Conservation (phyloP, 805 yeast genomes). For the Cyberlindnera euphorbiae region DNA sequence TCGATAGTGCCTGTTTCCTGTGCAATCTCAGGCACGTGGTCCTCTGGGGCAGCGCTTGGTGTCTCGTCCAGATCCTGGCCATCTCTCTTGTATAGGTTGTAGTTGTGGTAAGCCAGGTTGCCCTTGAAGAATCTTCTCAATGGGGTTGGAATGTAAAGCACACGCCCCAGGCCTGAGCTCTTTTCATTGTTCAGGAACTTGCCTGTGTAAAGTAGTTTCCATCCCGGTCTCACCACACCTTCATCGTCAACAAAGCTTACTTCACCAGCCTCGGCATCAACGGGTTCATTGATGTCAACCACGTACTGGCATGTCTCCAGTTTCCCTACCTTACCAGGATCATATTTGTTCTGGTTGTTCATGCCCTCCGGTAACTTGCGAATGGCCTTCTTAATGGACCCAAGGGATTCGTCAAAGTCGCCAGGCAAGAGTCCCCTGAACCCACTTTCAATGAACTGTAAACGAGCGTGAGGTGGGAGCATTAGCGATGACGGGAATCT, state of each 20-base stretch:
- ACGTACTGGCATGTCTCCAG: constrained; percentile 59
- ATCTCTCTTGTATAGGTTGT: constrained; percentile 39
- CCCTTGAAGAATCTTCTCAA: constrained; percentile 28
- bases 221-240: constrained; percentile 26
- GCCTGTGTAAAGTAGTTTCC: constrained; percentile 37
- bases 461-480: constrained; percentile 56
- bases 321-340: constrained; percentile 47
- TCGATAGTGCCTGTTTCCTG: not conserved
- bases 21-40: not conserved
- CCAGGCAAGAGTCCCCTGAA: constrained; percentile 89
- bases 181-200: constrained; percentile 35
- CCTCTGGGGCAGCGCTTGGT: not conserved
- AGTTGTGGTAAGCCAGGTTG: constrained; percentile 42
- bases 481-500: constrained; percentile 87
- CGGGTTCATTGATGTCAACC: constrained; percentile 55
- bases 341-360: constrained; percentile 73
- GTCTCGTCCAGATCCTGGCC: constrained; percentile 1
- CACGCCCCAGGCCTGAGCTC: constrained; percentile 51
- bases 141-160: constrained; percentile 44
- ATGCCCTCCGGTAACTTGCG: constrained; percentile 54
- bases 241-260: constrained; percentile 11
- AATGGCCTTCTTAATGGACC: constrained; percentile 30
- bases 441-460: constrained; percentile 68
- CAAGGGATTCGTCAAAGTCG: constrained; percentile 55
- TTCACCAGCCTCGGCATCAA: constrained; percentile 43